phyloP scores from a whole-genome alignment of 2,329 filamentous ascomycete genomes.

The Tetracladium maxilliforme region DNA sequence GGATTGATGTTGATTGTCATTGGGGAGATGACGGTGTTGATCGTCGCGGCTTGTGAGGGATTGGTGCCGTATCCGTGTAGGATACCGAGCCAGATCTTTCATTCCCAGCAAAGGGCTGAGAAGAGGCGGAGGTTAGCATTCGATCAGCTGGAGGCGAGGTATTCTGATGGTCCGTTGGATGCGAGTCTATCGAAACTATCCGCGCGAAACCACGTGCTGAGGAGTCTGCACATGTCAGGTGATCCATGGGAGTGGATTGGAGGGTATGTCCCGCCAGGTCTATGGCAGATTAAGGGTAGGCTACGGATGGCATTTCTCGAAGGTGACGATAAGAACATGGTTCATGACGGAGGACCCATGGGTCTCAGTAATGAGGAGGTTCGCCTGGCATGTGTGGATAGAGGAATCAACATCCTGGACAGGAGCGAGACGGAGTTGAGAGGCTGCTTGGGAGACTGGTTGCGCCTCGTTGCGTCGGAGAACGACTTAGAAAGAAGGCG shows the following conservation, averaged over 20 bases:
- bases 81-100: constrained; percentile 60
- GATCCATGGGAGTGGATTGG: constrained; percentile 26
- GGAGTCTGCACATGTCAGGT: constrained; percentile 21
- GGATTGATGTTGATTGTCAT: constrained; percentile 59
- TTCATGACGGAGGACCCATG: constrained; percentile 41
- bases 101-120: constrained; percentile 38
- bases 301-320: constrained; percentile 47
- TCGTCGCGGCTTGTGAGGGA: constrained; percentile 55
- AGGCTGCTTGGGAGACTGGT: constrained; percentile 20
- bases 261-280: constrained; percentile 16
- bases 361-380: constrained; percentile 50
- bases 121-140: constrained; percentile 33
- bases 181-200: constrained; percentile 8
- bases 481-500: constrained; percentile 15
- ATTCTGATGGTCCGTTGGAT: constrained; percentile 12
- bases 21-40: constrained; percentile 74
- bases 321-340: constrained; percentile 56
- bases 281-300: constrained; percentile 33
- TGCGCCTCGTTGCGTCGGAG: no score
- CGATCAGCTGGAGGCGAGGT: constrained; percentile 17
- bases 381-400: constrained; percentile 53
- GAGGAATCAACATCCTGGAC: constrained; percentile 43
- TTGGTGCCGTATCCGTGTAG: constrained; percentile 72
- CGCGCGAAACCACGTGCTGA: constrained; percentile 19
- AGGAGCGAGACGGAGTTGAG: constrained; percentile 18